phyloP scores from a whole-genome alignment of 768 basidiomycete species.

The Guyanaporus albipodus region DNA sequence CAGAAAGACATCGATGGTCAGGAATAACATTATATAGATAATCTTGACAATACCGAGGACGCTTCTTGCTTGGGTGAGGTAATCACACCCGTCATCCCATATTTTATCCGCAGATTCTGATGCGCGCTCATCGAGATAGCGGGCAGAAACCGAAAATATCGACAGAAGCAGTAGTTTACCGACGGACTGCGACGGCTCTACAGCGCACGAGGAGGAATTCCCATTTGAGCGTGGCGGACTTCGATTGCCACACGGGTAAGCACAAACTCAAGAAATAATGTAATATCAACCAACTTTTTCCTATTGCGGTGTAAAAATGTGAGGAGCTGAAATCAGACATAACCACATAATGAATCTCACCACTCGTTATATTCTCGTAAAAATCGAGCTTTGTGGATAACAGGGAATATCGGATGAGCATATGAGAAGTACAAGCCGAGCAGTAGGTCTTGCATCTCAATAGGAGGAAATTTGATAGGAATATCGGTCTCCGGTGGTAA shows the following conservation, averaged over 20 bases:
- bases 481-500: constrained; percentile 42
- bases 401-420: constrained; percentile 79
- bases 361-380: constrained; percentile 56
- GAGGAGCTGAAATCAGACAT: constrained; percentile 1
- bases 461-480: constrained; percentile 53
- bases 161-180: constrained; percentile 70
- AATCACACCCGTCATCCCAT: constrained; percentile 68
- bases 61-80: constrained; percentile 56
- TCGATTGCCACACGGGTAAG: constrained; percentile 33
- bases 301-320: constrained; percentile 9
- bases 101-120: constrained; percentile 51
- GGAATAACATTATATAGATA: background rate
- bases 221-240: constrained; percentile 25
- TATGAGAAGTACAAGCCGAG: constrained; percentile 77
- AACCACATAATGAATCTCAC: constrained; percentile 30
- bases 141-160: constrained; percentile 79
- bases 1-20: constrained; percentile 4
- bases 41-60: constrained; percentile 52
- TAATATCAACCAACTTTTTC: constrained; percentile 24
- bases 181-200: constrained; percentile 57
- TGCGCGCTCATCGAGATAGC: constrained; percentile 53
- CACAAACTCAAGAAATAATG: background rate
- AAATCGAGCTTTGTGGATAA: constrained; percentile 72
- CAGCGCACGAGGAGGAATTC: constrained; percentile 11
- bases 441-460: constrained; percentile 60